These are phyloP conservation scores for Hordeum pubiflorum DNA, from an alignment of 202 grass and related monocot genomes.

Conservation along the genomic window DNA sequence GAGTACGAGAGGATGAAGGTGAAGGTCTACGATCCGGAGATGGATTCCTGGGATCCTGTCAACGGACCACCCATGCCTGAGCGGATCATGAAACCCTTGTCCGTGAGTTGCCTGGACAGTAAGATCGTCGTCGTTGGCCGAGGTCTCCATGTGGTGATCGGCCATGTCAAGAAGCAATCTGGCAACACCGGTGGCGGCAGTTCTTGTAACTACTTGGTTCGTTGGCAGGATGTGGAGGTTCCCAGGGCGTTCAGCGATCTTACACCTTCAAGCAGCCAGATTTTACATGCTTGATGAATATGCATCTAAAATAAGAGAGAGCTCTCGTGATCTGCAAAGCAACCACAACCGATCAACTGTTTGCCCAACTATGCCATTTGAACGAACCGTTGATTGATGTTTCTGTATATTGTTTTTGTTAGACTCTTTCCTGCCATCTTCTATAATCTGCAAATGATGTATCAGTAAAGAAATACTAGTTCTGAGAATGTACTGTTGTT, in stretches of 20 bases:
- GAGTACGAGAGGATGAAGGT: constrained; percentile 85
- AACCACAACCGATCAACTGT: neutral
- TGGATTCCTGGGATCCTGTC: constrained; percentile 64
- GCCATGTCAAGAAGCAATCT: constrained; percentile 40
- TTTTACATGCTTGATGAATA: constrained; percentile 57
- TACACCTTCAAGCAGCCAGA: constrained; percentile 76
- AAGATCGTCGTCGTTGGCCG: constrained; percentile 66
- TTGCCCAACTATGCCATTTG: neutral
- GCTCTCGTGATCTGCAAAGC: neutral
- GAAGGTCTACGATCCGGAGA: constrained; percentile 62
- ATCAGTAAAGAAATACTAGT: constrained; percentile 19
- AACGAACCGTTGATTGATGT: neutral
- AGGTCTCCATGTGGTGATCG: constrained; percentile 60
- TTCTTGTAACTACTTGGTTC: constrained; percentile 32
- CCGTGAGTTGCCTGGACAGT: constrained; percentile 43
- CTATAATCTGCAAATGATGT: neutral
- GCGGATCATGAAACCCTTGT: constrained; percentile 71
- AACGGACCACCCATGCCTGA: constrained; percentile 54
- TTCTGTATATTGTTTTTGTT: constrained; percentile 6
- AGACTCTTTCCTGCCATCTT: neutral
- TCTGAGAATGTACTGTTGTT: neutral
- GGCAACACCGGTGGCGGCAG: neutral
- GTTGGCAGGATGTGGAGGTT: constrained; percentile 71
- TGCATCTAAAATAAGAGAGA: neutral
- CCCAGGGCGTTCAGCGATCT: constrained; percentile 51